Evolutionary conservation across 345 rosid species (phyloP), one percentile per base, ranked within the genome.

Genomic region (Euphorbia pulcherrima): DNA sequence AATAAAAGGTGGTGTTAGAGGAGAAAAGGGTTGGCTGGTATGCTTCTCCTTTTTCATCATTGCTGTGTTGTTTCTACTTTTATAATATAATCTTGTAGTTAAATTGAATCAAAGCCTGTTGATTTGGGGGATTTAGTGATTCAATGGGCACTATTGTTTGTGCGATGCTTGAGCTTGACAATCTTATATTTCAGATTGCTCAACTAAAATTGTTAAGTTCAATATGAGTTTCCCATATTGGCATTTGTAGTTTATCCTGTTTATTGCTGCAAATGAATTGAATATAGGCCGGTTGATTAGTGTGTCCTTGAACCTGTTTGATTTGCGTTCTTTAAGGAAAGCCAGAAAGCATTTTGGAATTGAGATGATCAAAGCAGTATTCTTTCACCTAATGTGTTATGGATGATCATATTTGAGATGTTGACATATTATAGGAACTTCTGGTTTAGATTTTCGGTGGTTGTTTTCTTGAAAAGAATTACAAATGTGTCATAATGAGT

Each of bases 21-120:
- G 97, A 82, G 82, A 87, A 75, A 86, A 90, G 11, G 98, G 97
- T 40, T 92, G 97, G 98, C 47, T 88, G 96, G 97, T 92, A 88
- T 85, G 88, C 51, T 73, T 64, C 63, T 37, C 63, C 57, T 17
- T 83, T 21, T 73, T 12, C 39, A 47, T 47, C 6, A 24, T 47
- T 47, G 27, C 16, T 28, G 13, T 21, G 6, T 21, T 27, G 1
- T 62, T 44, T 41, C 28, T 2, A 40, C 12, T 63, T 44, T 41
- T n/a, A 2, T 56, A 27, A 9, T n/a, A 2, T 56, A 27, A 9
- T 44, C 27, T 48, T 29, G 28, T 12, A 13, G 5, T 18, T 27
- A 24, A 44, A 20, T 2, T 40, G 18, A 1, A 4, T 16, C 17
- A 35, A 16, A 50, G 18, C 37, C 54, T 62, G n/a, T 14, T 26